Evolutionary conservation across 768 basidiomycete species (phyloP).

Genomic region (Lanmaoa rubissima): DNA sequence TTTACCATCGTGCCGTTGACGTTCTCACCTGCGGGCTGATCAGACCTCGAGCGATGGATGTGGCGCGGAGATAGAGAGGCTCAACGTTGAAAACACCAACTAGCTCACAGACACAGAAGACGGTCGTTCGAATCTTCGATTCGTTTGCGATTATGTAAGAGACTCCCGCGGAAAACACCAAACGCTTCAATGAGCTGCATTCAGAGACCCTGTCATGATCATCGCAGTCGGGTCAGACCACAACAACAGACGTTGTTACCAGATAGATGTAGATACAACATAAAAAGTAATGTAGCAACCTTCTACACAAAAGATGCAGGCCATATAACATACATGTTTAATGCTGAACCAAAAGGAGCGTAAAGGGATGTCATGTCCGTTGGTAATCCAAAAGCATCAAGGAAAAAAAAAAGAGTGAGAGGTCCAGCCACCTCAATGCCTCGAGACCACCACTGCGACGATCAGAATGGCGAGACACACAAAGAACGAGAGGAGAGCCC

Average conservation of each 20-base stretch:
- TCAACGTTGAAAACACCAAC: too few species aligned
- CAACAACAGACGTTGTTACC: neutral
- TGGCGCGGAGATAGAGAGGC: neutral
- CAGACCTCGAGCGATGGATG: neutral
- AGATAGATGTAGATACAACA: conserved; percentile 5
- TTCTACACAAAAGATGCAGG: neutral
- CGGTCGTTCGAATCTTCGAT: neutral
- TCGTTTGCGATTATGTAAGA: neutral
- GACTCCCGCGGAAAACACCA: neutral
- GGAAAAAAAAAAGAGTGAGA: neutral
- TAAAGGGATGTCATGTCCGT: neutral
- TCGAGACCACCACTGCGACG: conserved; percentile 21
- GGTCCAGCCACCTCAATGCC: conserved; percentile 19
- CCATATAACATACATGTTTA: conserved; percentile 11
- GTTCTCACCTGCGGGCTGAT: neutral
- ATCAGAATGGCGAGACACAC: conserved; percentile 35
- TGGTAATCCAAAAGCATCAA: neutral
- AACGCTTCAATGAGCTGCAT: too few species aligned
- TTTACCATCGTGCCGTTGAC: conserved; percentile 23
- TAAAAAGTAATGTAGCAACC: conserved; percentile 5
- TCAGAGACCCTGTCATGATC: too few species aligned
- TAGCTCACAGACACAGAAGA: neutral
- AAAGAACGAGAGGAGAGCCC: conserved; percentile 48
- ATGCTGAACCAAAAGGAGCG: conserved; percentile 8
- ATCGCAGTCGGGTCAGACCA: too few species aligned